Evolutionary conservation across 2,329 filamentous ascomycete genomes (phyloP).

Genomic region (Cladosporium velox): DNA sequence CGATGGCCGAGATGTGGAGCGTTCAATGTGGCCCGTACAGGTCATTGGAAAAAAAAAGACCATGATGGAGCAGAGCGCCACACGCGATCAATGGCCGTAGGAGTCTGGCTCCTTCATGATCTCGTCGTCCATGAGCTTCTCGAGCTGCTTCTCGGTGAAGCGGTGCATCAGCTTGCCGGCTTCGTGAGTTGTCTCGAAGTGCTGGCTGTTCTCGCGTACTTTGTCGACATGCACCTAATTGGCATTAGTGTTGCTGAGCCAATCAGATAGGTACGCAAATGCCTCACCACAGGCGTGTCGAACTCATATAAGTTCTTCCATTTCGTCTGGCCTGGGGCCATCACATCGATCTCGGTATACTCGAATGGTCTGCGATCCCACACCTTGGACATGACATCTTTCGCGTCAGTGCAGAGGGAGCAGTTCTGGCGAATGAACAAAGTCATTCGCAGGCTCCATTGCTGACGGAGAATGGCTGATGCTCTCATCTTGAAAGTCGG

Average conservation of each 20-base stretch:
- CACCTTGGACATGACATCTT: conserved; percentile 66
- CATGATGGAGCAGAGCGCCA: conserved; percentile 7
- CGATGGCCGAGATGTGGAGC: conserved; percentile 20
- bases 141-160: conserved; percentile 67
- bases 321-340: conserved; percentile 60
- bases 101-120: conserved; percentile 27
- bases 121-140: conserved; percentile 66
- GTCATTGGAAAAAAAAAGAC: not conserved
- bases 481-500: conserved; percentile 23
- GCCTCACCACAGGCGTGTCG: conserved; percentile 73
- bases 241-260: not conserved
- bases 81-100: conserved; percentile 12
- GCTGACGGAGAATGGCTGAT: conserved; percentile 23
- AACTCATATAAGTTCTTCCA: conserved; percentile 79
- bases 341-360: conserved; percentile 70
- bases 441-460: conserved; percentile 52
- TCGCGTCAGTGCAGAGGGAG: conserved; percentile 69
- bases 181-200: conserved; percentile 56
- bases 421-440: conserved; percentile 74
- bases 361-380: conserved; percentile 68
- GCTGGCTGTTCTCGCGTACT: conserved; percentile 52
- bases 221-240: conserved; percentile 64
- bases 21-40: conserved; percentile 2
- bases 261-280: no score
- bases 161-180: conserved; percentile 77